Evolutionary conservation across 768 basidiomycete genomes (phyloP).

Genomic region (Russula virescens): DNA sequence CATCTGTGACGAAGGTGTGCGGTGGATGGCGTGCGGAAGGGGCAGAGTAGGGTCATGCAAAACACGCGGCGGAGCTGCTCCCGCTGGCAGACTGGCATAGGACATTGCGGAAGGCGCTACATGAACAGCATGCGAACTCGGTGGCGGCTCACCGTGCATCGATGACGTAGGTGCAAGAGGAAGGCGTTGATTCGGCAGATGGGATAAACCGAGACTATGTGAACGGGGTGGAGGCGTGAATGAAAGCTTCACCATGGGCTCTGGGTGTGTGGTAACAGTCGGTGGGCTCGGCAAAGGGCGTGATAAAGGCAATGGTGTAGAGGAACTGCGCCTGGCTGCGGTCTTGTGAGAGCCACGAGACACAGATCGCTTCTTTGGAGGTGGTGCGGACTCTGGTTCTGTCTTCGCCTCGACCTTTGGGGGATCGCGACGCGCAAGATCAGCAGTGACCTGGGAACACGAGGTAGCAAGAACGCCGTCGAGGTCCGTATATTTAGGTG

Average conservation of each 20-base stretch:
- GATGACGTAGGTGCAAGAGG: background rate
- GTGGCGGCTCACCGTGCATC: background rate
- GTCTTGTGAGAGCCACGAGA: slow-evolving; percentile 2
- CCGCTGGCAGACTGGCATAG: background rate
- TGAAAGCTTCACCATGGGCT: slow-evolving; percentile 5
- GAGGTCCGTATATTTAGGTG: background rate
- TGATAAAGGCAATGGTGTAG: slow-evolving; percentile 14
- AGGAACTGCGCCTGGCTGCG: slow-evolving; percentile 10
- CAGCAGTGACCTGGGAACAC: background rate
- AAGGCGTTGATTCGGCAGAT: background rate
- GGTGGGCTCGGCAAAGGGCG: slow-evolving; percentile 22
- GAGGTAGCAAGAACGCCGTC: background rate
- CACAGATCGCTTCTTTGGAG: background rate
- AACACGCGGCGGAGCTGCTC: slow-evolving; percentile 6
- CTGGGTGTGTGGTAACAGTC: slow-evolving; percentile 8
- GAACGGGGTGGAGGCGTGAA: slow-evolving; percentile 4
- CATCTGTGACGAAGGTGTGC: background rate
- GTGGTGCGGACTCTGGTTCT: background rate
- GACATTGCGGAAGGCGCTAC: background rate
- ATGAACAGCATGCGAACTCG: background rate
- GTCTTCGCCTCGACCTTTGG: background rate
- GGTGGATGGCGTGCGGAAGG: background rate
- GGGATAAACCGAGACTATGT: background rate
- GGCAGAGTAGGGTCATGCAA: background rate
- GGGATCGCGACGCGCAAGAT: background rate